phyloP scores from a whole-genome alignment of 2,329 filamentous ascomycete genomes.

The Lomentospora prolificans region DNA sequence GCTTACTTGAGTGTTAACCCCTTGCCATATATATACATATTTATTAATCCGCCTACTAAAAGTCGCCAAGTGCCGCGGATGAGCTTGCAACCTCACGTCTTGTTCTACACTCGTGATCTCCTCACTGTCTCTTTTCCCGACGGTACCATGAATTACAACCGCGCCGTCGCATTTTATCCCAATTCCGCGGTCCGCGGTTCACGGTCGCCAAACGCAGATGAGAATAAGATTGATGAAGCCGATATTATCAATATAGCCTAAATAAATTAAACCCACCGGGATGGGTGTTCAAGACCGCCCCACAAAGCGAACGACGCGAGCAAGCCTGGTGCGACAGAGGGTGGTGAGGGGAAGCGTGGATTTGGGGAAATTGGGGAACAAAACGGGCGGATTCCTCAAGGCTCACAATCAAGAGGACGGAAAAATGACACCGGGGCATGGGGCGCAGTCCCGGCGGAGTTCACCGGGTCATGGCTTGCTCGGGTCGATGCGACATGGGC shows the following conservation, averaged over 20 bases:
- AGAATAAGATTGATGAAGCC: neutral
- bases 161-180: slow-evolving; percentile 3
- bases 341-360: neutral
- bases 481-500: neutral
- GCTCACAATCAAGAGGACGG: neutral
- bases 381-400: neutral
- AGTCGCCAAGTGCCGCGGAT: no score
- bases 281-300: neutral
- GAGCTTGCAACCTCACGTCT: neutral
- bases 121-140: neutral
- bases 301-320: neutral
- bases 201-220: neutral
- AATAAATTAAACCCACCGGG: neutral
- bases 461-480: no score
- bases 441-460: no score
- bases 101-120: neutral
- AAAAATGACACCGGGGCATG: no score
- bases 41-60: no score
- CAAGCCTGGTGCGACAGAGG: neutral
- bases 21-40: no score
- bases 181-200: neutral
- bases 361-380: neutral
- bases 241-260: neutral
- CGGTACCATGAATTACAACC: neutral
- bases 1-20: no score